phyloP scores from a whole-genome alignment of 2,329 filamentous ascomycete genomes.

The Monilinia fructigena region DNA sequence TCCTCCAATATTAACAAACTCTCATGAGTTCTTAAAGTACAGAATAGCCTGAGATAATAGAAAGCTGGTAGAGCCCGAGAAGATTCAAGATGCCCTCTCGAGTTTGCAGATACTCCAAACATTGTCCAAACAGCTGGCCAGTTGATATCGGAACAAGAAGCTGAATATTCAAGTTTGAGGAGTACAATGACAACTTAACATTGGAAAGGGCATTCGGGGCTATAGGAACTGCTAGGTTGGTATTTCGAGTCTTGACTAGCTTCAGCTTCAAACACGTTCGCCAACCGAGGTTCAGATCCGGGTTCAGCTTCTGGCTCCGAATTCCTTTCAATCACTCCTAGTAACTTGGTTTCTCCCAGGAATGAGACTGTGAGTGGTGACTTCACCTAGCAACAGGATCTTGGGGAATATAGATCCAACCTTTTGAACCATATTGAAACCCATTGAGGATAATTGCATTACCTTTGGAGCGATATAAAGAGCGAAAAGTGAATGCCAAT shows the following conservation, averaged over 20 bases:
- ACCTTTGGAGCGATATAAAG: too few relatives aligned
- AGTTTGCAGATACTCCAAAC: neutral
- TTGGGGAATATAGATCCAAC: neutral
- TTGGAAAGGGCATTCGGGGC: neutral
- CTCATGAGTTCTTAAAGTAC: too few relatives aligned
- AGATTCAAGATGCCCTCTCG: neutral
- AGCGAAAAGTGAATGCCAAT: too few relatives aligned
- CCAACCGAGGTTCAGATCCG: neutral
- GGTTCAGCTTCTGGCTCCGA: neutral
- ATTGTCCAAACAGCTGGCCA: neutral
- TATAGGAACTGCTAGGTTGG: too few relatives aligned
- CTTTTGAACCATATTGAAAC: conserved; percentile 9
- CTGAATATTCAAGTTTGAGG: neutral
- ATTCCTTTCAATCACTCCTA: neutral
- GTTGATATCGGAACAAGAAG: neutral
- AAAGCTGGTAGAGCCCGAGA: too few relatives aligned
- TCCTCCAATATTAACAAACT: too few relatives aligned
- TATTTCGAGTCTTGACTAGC: too few relatives aligned
- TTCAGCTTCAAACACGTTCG: neutral
- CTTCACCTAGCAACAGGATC: neutral
- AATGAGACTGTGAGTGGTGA: too few relatives aligned
- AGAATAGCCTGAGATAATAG: too few relatives aligned
- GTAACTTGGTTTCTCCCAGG: neutral
- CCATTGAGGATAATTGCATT: too few relatives aligned
- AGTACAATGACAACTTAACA: neutral